Percentiles rank a stretch among this genome's conserved stretches.
Conservation (phyloP, 2,329 filamentous ascomycete species). For the Chrysoporthe puriensis region DNA sequence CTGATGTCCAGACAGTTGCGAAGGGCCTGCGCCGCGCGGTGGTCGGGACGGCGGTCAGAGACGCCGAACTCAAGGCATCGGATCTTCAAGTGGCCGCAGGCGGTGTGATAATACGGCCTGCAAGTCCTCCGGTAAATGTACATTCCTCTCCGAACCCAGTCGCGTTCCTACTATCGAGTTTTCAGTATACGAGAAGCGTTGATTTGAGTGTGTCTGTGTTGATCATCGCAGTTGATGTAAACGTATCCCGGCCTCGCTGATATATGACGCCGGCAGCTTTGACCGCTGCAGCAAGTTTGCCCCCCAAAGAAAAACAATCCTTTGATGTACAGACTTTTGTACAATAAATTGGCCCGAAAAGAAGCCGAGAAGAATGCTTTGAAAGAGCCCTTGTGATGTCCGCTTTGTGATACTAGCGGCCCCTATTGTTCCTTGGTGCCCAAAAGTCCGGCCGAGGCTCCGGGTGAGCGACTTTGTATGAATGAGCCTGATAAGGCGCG, state of each 20-base stretch:
- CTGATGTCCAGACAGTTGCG: neutral
- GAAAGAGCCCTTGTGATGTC: neutral
- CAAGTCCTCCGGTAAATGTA: neutral
- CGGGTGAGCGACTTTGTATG: neutral
- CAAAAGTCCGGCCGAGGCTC: too few species aligned
- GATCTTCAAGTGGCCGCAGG: slow-evolving; percentile 10
- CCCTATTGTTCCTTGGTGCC: neutral
- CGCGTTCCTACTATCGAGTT: too few species aligned
- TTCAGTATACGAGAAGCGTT: too few species aligned
- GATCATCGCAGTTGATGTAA: too few species aligned
- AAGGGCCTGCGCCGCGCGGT: neutral
- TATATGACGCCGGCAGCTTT: too few species aligned
- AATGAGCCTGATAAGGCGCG: neutral
- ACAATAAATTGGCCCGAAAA: neutral
- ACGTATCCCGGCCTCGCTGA: too few species aligned
- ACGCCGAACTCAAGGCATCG: slow-evolving; percentile 9
- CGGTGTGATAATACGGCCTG: slow-evolving; percentile 1
- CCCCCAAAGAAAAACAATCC: too few species aligned
- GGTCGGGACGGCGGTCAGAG: neutral
- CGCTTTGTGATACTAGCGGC: neutral
- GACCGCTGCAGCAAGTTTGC: too few species aligned
- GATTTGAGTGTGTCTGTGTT: too few species aligned
- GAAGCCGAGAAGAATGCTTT: too few species aligned
- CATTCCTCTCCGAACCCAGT: neutral
- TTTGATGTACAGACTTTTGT: too few species aligned